A percentile compares a stretch with the other conserved stretches of the same genome.
Conservation (phyloP, 192 early-diverging fungal species). For the Phycomyces blakesleeanus region DNA sequence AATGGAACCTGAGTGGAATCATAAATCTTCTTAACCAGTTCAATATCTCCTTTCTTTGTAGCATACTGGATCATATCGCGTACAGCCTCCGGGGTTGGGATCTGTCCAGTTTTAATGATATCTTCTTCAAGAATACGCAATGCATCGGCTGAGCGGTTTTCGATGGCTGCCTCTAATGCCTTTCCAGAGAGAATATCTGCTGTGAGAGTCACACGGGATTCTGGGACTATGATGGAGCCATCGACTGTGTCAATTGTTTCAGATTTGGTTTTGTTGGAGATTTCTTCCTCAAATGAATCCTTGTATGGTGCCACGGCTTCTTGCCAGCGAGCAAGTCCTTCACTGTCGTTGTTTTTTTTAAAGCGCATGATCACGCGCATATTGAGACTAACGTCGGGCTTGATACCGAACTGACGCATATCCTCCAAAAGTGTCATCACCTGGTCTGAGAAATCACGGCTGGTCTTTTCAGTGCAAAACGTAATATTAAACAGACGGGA, state of each 20-base stretch:
- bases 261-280: background rate
- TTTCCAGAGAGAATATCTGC: slow-evolving; percentile 27
- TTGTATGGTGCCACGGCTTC: slow-evolving; percentile 14
- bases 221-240: background rate
- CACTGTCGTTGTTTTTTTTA: slow-evolving; percentile 10
- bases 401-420: slow-evolving; percentile 16
- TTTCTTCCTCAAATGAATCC: slow-evolving; percentile 8
- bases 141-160: slow-evolving; percentile 24
- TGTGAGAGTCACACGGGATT: background rate
- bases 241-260: background rate
- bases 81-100: slow-evolving; percentile 28
- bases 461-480: background rate
- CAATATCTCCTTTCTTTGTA: slow-evolving; percentile 22
- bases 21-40: slow-evolving; percentile 16
- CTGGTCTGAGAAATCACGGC: slow-evolving; percentile 1
- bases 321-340: slow-evolving; percentile 16
- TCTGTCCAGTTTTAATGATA: slow-evolving; percentile 22
- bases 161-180: slow-evolving; percentile 12
- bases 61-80: slow-evolving; percentile 32
- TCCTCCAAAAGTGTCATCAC: slow-evolving; percentile 22
- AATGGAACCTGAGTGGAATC: background rate
- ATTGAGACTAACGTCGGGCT: slow-evolving; percentile 8
- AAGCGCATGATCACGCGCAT: slow-evolving; percentile 14
- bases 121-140: slow-evolving; percentile 15
- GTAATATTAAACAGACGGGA: slow-evolving; percentile 19